Percentiles rank a stretch among this genome's conserved stretches.
phyloP scores from a whole-genome alignment of 176 grass and related monocot species.

The Avena eriantha region DNA sequence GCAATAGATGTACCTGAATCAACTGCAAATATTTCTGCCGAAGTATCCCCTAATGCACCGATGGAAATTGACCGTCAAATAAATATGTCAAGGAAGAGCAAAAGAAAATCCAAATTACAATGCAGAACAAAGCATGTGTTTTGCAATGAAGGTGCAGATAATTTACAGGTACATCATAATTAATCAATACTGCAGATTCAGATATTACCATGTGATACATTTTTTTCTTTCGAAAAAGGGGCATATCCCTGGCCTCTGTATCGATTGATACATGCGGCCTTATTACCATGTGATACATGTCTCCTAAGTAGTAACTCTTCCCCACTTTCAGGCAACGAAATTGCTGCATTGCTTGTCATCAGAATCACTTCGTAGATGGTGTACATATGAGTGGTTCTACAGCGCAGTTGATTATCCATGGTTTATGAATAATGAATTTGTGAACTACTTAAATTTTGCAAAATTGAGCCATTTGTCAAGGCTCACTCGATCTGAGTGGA shows the following conservation, averaged over 20 bases:
- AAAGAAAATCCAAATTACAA: conserved; percentile 45
- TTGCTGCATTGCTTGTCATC: conserved; percentile 63
- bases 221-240: no score
- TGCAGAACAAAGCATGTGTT: conserved; percentile 38
- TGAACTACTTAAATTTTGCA: conserved; percentile 66
- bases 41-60: conserved; percentile 27
- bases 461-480: conserved; percentile 57
- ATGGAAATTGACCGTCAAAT: conserved; percentile 31
- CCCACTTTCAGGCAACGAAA: conserved; percentile 49
- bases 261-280: no score
- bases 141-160: conserved; percentile 47
- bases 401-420: conserved; percentile 84
- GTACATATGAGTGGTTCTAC: conserved; percentile 81
- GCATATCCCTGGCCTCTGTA: no score
- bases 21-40: conserved; percentile 33
- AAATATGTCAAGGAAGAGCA: conserved; percentile 51
- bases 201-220: conserved; percentile 24
- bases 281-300: conserved; percentile 25
- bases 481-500: conserved; percentile 72
- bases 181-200: conserved; percentile 35
- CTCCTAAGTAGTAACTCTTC: conserved; percentile 27
- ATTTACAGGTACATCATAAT: conserved; percentile 54
- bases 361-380: conserved; percentile 67
- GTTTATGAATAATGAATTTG: conserved; percentile 75
- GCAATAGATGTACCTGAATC: conserved; percentile 31